Conservation (phyloP, 2,329 filamentous ascomycete species). For the Aspergillus persii region DNA sequence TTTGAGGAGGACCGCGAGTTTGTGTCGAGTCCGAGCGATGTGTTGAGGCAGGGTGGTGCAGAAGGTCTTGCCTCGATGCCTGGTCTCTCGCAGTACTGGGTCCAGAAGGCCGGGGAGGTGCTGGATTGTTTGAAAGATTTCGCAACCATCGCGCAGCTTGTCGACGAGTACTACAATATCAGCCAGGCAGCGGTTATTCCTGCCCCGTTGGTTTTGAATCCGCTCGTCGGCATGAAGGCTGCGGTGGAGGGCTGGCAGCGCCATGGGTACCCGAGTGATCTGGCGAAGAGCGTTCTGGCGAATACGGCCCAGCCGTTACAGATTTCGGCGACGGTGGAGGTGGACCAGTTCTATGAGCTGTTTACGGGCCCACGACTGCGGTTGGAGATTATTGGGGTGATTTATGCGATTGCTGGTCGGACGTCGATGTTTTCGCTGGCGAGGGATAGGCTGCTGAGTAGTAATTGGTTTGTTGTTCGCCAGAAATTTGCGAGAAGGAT, state of each 20-base stretch:
- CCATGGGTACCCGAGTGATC: conserved; percentile 8
- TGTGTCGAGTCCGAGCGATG: conserved; percentile 9
- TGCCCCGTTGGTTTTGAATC: conserved; percentile 33
- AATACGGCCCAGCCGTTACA: conserved; percentile 26
- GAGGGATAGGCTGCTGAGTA: conserved; percentile 10
- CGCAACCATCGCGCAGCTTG: conserved; percentile 12
- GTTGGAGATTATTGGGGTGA: conserved; percentile 38
- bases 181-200: conserved; percentile 37
- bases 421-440: conserved; percentile 22
- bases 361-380: conserved; percentile 39
- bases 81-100: conserved; percentile 22
- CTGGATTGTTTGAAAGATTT: conserved; percentile 18
- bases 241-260: conserved; percentile 14
- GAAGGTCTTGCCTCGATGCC: conserved; percentile 8
- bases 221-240: conserved; percentile 24
- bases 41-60: neutral
- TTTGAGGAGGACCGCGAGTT: conserved; percentile 23
- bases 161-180: conserved; percentile 22
- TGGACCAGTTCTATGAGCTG: conserved; percentile 36
- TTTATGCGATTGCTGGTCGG: conserved; percentile 39
- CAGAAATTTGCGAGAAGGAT: conserved; percentile 24
- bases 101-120: conserved; percentile 18
- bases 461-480: conserved; percentile 5
- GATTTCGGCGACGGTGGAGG: conserved; percentile 23
- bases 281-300: conserved; percentile 20